These are phyloP conservation scores for Plenodomus biglobosus DNA, from an alignment of 2,329 filamentous ascomycete genomes.

Conservation along the genomic window DNA sequence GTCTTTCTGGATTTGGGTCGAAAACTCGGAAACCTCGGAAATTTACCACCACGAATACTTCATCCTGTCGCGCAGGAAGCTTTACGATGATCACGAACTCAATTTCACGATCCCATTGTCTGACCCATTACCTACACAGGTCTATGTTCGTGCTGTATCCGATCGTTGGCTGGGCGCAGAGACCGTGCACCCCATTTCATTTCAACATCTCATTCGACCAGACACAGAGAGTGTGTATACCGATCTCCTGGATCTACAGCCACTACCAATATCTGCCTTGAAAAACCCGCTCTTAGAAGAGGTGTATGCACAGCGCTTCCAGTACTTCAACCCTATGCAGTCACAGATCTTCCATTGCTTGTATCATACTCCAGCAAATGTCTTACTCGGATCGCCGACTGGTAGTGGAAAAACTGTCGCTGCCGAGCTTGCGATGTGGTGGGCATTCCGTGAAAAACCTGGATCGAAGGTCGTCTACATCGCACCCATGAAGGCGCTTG, in stretches of 20 bases:
- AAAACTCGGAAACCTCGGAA: slow-evolving; percentile 95
- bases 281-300: slow-evolving; percentile 87
- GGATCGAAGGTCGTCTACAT: slow-evolving; percentile 99
- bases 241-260: slow-evolving; percentile 87
- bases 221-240: slow-evolving; percentile 98
- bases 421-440: slow-evolving; percentile 98
- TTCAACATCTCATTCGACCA: slow-evolving; percentile 94
- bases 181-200: slow-evolving; percentile 91
- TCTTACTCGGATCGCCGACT: slow-evolving; percentile 91
- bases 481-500: slow-evolving; percentile 97
- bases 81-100: slow-evolving; percentile 94
- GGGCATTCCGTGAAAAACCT: slow-evolving; percentile 92
- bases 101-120: slow-evolving; percentile 96
- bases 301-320: slow-evolving; percentile 83
- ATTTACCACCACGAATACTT: slow-evolving; percentile 99
- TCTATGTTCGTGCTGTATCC: slow-evolving; percentile 91
- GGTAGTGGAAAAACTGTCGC: slow-evolving; percentile 98
- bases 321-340: slow-evolving; percentile 99
- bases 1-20: slow-evolving; percentile 98
- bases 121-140: slow-evolving; percentile 90
- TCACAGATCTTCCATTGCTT: slow-evolving; percentile 97
- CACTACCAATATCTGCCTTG: slow-evolving; percentile 80
- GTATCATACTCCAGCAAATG: slow-evolving; percentile 89
- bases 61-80: slow-evolving; percentile 83
- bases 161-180: slow-evolving; percentile 97